Percentiles rank a stretch among this genome's conserved stretches.
Evolutionary conservation across 306 rosid species (phyloP).

Genomic region (Medicago arabica): DNA sequence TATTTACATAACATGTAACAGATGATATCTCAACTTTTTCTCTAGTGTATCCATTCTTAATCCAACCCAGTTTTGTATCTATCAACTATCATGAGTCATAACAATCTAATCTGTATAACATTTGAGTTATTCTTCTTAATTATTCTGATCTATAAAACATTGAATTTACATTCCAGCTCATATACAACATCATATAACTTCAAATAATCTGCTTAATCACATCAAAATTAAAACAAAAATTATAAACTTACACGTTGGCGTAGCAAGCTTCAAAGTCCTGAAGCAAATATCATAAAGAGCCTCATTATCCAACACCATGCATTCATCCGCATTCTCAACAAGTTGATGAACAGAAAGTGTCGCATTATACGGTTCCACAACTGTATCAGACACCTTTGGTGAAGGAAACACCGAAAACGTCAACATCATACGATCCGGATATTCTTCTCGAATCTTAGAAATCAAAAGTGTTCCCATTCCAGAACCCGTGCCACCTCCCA

Average conservation of each 20-base stretch:
- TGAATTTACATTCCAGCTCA: background rate
- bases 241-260: constrained; percentile 46
- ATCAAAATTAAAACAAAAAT: background rate
- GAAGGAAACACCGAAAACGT: constrained; percentile 63
- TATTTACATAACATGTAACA: background rate
- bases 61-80: background rate
- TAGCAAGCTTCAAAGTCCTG: constrained; percentile 58
- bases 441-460: constrained; percentile 60
- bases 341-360: constrained; percentile 62
- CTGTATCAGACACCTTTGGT: constrained; percentile 60
- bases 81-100: background rate
- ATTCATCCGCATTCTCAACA: constrained; percentile 61
- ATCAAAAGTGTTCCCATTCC: constrained; percentile 60
- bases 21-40: background rate
- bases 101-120: background rate
- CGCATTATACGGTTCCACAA: constrained; percentile 61
- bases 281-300: constrained; percentile 62
- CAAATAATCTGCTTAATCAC: background rate
- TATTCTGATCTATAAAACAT: background rate
- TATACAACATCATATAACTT: background rate
- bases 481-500: constrained; percentile 62
- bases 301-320: constrained; percentile 63
- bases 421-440: constrained; percentile 63
- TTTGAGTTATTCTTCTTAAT: background rate
- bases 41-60: background rate